Evolutionary conservation across 2,329 filamentous ascomycete genomes (phyloP).

Genomic region (Diaporthe caulivora): DNA sequence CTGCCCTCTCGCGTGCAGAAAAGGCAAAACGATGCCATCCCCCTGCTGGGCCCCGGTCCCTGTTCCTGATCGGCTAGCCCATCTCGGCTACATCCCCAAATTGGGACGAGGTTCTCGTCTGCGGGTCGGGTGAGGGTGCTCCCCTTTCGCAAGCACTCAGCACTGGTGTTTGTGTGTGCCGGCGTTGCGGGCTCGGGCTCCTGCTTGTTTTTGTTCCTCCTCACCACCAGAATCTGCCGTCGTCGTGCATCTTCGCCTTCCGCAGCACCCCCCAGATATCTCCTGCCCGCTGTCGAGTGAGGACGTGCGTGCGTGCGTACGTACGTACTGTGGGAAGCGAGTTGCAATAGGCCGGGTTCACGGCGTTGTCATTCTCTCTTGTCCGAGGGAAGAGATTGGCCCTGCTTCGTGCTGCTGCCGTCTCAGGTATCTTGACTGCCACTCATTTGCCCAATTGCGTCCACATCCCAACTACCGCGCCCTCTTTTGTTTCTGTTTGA

Average conservation of each 20-base stretch:
- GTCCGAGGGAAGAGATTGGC: slow-evolving; percentile 12
- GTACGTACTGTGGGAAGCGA: not conserved
- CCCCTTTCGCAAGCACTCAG: slow-evolving; percentile 25
- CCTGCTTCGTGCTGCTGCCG: slow-evolving; percentile 19
- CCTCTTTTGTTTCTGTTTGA: slow-evolving; percentile 25
- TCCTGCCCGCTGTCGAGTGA: slow-evolving; percentile 15
- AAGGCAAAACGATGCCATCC: slow-evolving; percentile 24
- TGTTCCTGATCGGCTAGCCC: slow-evolving; percentile 28
- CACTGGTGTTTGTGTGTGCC: slow-evolving; percentile 6
- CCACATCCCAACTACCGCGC: slow-evolving; percentile 21
- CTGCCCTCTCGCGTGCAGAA: slow-evolving; percentile 22
- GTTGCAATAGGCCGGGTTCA: slow-evolving; percentile 13
- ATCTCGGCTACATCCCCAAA: slow-evolving; percentile 30
- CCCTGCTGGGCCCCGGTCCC: slow-evolving; percentile 1
- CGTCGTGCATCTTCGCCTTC: slow-evolving; percentile 12
- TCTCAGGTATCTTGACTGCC: slow-evolving; percentile 34
- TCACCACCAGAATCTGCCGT: slow-evolving; percentile 28
- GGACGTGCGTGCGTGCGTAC: not conserved
- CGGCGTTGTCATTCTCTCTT: not conserved
- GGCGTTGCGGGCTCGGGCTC: too few relatives aligned
- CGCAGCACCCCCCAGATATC: slow-evolving; percentile 6
- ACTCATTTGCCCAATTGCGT: slow-evolving; percentile 28
- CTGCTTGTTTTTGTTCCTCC: slow-evolving; percentile 22
- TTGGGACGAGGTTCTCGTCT: slow-evolving; percentile 23
- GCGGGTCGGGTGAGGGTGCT: slow-evolving; percentile 14